phyloP scores from a whole-genome alignment of 2,329 filamentous ascomycete species.

The Colletotrichum liaoningense region DNA sequence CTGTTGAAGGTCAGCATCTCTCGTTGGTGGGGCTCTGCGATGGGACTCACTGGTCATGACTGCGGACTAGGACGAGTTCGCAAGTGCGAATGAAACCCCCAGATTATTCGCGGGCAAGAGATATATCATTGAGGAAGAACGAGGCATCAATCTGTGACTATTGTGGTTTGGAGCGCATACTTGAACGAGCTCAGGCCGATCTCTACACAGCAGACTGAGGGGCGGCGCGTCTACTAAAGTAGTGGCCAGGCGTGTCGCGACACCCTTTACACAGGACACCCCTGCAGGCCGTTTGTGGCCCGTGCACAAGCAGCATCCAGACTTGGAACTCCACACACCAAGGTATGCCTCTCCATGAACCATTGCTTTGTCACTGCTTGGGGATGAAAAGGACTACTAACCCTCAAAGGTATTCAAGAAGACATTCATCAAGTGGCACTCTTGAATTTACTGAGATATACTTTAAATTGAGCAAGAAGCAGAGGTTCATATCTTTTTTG shows the following conservation, averaged over 20 bases:
- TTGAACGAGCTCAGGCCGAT: neutral
- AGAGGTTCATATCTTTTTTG: no score
- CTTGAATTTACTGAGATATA: no score
- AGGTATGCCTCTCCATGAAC: neutral
- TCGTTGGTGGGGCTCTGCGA: constrained; percentile 4
- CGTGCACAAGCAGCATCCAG: neutral
- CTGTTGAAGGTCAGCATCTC: constrained; percentile 44
- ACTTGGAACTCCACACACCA: neutral
- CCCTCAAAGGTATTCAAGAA: neutral
- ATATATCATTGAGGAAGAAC: neutral
- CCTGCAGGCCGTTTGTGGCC: neutral
- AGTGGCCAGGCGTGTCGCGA: neutral
- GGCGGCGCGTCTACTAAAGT: constrained; percentile 28
- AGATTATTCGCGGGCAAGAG: neutral
- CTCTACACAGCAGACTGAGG: neutral
- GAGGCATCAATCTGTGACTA: neutral
- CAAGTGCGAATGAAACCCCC: neutral
- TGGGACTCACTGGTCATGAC: constrained; percentile 49
- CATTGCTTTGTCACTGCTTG: neutral
- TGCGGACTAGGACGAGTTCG: neutral
- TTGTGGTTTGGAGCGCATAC: neutral
- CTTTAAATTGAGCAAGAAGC: no score
- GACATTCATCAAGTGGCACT: neutral
- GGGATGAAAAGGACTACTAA: neutral
- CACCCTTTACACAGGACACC: neutral